Evolutionary conservation across 1,139 yeast genomes (phyloP).

Genomic region (Zygosaccharomyces pseudobailii): DNA sequence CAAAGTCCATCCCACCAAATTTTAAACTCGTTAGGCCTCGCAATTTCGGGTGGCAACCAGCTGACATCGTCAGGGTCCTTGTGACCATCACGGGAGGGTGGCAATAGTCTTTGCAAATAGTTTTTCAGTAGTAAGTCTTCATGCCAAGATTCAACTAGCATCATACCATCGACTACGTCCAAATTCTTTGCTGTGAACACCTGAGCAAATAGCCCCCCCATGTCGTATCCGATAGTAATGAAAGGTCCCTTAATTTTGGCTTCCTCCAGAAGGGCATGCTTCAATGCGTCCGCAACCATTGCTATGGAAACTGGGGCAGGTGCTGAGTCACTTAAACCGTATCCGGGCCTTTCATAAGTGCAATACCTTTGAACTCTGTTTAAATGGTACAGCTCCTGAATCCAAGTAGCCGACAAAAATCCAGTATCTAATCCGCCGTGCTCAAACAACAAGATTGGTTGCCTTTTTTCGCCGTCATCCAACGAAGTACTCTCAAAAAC

Average conservation of each 20-base stretch:
- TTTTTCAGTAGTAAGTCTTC: conserved; percentile 51
- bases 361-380: conserved; percentile 67
- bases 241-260: conserved; percentile 48
- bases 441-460: conserved; percentile 65
- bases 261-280: conserved; percentile 52
- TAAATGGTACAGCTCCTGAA: conserved; percentile 59
- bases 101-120: conserved; percentile 41
- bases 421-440: conserved; percentile 69
- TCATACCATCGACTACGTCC: conserved; percentile 53
- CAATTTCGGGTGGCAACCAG: conserved; percentile 27
- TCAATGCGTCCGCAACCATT: conserved; percentile 55
- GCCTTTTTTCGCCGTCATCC: conserved; percentile 25
- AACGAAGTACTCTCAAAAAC: conserved; percentile 35
- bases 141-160: conserved; percentile 75
- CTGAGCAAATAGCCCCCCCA: conserved; percentile 76
- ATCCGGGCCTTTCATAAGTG: conserved; percentile 84
- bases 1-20: conserved; percentile 63
- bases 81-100: conserved; percentile 38
- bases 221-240: conserved; percentile 68
- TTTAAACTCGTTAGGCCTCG: conserved; percentile 47
- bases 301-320: conserved; percentile 75
- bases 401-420: conserved; percentile 63
- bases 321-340: conserved; percentile 73
- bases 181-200: conserved; percentile 67
- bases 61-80: conserved; percentile 20